Evolutionary conservation across 2,329 filamentous ascomycete genomes (phyloP), one percentile per base, ranked within the genome.

Genomic region (Aspergillus unguis): DNA sequence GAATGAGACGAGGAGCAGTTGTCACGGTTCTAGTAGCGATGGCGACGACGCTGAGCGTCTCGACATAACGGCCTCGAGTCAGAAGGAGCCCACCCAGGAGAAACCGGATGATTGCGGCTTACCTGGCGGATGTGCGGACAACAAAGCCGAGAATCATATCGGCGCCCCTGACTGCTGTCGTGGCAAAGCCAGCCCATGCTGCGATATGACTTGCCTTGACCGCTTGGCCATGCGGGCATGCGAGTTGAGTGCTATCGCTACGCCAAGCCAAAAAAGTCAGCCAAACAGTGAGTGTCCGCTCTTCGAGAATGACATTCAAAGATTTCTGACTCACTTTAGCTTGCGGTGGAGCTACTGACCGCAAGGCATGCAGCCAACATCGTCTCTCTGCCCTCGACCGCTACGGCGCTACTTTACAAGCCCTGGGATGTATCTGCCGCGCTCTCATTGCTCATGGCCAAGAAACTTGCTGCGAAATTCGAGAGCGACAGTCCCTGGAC

Each of bases 161-260:
- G 17, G 23, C 9, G 29, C 9, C 5, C 43, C 31, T 27, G 28
- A 35, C 17, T 45, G 43, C 23, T 45, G 31, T 6, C 23, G 43
- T 45, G 43, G 43, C 43, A 45, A 43, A 43, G 25, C 17, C 41
- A 2, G 23, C 41, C 41, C 41, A 43, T 43, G 41, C 41, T 43
- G 41, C 41, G 41, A 31, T 27, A 43, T 11, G 9, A 29, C 41
- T 43, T 43, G 41, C 41, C 25, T 43, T 43, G 41, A 43, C 27
- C 41, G 41, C 25, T 32, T 43, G 23, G 41, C 41, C 31, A 29
- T 31, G 41, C 27, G 41, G 27, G 41, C 28, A 32, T 43, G 27
- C 11, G 10, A 43, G 10, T 29, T 31, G 25, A 43, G 27, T 43
- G 41, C 40, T 29, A 17, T 1, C 9, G 41, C 26, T 29, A 17